Conservation (phyloP, 768 basidiomycete genomes). For the Suillus sp. region DNA sequence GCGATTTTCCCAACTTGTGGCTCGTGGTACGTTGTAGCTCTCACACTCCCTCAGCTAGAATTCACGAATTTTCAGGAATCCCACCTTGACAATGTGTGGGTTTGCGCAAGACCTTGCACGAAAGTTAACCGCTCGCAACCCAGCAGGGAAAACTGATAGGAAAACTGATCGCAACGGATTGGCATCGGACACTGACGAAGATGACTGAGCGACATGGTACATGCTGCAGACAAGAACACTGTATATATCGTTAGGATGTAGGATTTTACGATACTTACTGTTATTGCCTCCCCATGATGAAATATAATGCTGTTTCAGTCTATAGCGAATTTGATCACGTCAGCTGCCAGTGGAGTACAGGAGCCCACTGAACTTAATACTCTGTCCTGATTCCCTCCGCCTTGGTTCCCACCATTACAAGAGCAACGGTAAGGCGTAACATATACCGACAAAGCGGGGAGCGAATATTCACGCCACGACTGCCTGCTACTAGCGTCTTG, state of each 20-base stretch:
- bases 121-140: too few species aligned
- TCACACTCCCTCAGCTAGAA: not conserved
- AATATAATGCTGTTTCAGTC: not conserved
- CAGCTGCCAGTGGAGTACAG: too few species aligned
- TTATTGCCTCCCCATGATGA: not conserved
- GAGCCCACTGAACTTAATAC: too few species aligned
- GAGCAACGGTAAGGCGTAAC: too few species aligned
- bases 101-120: slow-evolving; percentile 17
- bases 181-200: not conserved
- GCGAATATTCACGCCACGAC: too few species aligned
- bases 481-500: too few species aligned
- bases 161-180: not conserved
- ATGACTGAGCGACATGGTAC: not conserved
- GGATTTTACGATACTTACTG: not conserved
- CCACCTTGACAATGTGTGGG: slow-evolving; percentile 19
- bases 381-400: not conserved
- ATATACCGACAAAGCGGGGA: too few species aligned
- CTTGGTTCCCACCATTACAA: not conserved
- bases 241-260: not conserved
- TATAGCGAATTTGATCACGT: too few species aligned
- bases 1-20: slow-evolving; percentile 22
- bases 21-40: slow-evolving; percentile 19
- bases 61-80: not conserved
- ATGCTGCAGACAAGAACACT: not conserved
- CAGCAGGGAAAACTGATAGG: too few species aligned